A percentile compares a stretch with the other conserved stretches of the same genome.
phyloP scores from a whole-genome alignment of 2,329 filamentous ascomycete genomes.

The Paracoccidioides brasiliensis region DNA sequence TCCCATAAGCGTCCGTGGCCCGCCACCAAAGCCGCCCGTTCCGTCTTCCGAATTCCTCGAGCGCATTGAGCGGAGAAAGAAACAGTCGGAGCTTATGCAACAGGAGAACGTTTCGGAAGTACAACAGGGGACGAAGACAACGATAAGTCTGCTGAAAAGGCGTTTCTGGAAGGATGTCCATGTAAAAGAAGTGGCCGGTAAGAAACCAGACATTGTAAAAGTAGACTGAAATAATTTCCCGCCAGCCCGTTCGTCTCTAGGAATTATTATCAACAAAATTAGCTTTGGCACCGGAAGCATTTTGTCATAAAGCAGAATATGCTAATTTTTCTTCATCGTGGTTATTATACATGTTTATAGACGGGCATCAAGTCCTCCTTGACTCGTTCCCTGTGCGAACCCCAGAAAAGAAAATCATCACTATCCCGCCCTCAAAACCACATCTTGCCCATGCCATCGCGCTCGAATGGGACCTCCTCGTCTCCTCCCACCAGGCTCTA shows the following conservation, averaged over 20 bases:
- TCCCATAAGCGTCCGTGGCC: conserved; percentile 45
- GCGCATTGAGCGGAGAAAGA: conserved; percentile 35
- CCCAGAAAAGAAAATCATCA: conserved; percentile 57
- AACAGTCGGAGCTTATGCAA: conserved; percentile 38
- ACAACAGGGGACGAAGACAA: conserved; percentile 20
- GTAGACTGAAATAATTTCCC: neutral
- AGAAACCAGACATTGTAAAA: neutral
- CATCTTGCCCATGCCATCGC: conserved; percentile 76
- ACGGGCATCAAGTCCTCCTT: conserved; percentile 54
- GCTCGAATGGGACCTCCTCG: conserved; percentile 81
- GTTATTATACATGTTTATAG: conserved; percentile 13
- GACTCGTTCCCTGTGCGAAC: conserved; percentile 70
- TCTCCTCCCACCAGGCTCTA: conserved; percentile 68
- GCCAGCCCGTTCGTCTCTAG: neutral
- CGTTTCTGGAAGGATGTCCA: conserved; percentile 82
- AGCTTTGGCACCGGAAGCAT: too few species aligned
- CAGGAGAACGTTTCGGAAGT: conserved; percentile 32
- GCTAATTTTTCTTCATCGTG: neutral
- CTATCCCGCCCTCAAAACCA: conserved; percentile 60
- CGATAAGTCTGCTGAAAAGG: conserved; percentile 44
- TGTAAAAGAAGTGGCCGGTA: conserved; percentile 55
- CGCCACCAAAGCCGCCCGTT: conserved; percentile 45
- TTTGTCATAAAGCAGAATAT: neutral
- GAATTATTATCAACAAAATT: too few species aligned
- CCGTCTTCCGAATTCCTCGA: conserved; percentile 37